These are phyloP conservation scores for Alternaria sp. DNA, from an alignment of 2,329 filamentous ascomycete genomes.

Conservation along the genomic window DNA sequence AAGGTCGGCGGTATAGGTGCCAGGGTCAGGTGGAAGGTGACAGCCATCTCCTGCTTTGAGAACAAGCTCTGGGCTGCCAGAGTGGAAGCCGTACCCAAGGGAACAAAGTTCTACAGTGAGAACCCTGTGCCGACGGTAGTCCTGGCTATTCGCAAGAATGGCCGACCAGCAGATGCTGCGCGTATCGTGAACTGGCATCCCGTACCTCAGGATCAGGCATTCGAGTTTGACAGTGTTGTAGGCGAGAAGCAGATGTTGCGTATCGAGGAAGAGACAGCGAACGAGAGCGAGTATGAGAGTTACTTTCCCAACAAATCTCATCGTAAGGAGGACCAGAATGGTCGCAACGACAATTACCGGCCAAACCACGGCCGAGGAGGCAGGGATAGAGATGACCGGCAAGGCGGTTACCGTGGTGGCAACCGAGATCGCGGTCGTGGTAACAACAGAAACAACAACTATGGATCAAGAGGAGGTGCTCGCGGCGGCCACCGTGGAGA, in stretches of 20 bases:
- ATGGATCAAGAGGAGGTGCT: conserved; percentile 41
- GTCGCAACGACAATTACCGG: conserved; percentile 46
- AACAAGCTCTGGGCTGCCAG: conserved; percentile 87
- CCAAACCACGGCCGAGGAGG: conserved; percentile 31
- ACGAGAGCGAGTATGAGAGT: conserved; percentile 70
- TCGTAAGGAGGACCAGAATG: conserved; percentile 48
- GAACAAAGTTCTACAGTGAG: conserved; percentile 73
- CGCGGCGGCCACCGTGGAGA: conserved; percentile 53
- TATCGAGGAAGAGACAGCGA: conserved; percentile 71
- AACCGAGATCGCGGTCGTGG: conserved; percentile 43
- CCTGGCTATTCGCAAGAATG: conserved; percentile 77
- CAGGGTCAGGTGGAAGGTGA: conserved; percentile 84
- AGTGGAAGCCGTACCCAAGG: conserved; percentile 73
- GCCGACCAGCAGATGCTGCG: conserved; percentile 78
- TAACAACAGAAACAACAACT: conserved; percentile 35
- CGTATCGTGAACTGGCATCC: conserved; percentile 86
- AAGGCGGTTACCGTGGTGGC: conserved; percentile 40
- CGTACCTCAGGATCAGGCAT: conserved; percentile 71
- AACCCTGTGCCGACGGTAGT: conserved; percentile 81
- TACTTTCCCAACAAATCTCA: conserved; percentile 67
- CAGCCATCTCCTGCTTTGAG: conserved; percentile 75
- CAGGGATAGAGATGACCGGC: conserved; percentile 32
- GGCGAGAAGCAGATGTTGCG: conserved; percentile 85
- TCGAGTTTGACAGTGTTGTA: conserved; percentile 82
- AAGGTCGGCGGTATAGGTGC: conserved; percentile 87